Evolutionary conservation across 2,329 filamentous ascomycete genomes (phyloP), one percentile per base, ranked within the genome.

Genomic region (Diaporthe sp.): DNA sequence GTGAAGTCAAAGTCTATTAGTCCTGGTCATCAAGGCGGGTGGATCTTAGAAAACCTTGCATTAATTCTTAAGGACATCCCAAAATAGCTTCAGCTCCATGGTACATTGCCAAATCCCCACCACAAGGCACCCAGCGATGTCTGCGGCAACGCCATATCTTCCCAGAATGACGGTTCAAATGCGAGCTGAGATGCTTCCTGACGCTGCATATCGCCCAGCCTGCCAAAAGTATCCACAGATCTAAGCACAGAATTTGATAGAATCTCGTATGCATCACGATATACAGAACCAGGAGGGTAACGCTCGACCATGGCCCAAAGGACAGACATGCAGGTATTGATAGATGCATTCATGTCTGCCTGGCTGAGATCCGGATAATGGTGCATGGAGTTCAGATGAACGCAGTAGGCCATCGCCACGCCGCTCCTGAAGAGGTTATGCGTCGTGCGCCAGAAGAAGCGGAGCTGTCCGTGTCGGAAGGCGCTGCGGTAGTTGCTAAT

Each of bases 251-350:
- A 65, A 65, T 22, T 25, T 13, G 44, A 46, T 9, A 22, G 15
- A 10, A 65, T 77, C 1, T 82, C 81, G 51, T 81, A 81, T 0
- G 76, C 68, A 28, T 82, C 81, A 9, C 81, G 78, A 37, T 81
- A 81, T 7, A 75, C 77, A 25, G 74, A 57, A 1, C 80, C 81
- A 0, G 76, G 70, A 1, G 79, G 79, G 44, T 81, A 81, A 17
- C 80, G 74, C 67, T 82, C 81, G 5, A 79, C 81, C 81, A 82
- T 81, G 0, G 77, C 81, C 81, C 81, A 81, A 0, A 82, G 72
- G 6, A 82, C 73, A 0, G 80, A 79, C 0, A 75, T 77, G 39
- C 81, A 82, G 0, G 78, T 68, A 15, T 79, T 77, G 12, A 81
- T 75, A 0, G 72, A 51, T 2, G 65, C 2, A 79, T 79, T 0